These are phyloP conservation scores for Raphanus hybrid DNA, from an alignment of 441 rosid species.

Conservation along the genomic window DNA sequence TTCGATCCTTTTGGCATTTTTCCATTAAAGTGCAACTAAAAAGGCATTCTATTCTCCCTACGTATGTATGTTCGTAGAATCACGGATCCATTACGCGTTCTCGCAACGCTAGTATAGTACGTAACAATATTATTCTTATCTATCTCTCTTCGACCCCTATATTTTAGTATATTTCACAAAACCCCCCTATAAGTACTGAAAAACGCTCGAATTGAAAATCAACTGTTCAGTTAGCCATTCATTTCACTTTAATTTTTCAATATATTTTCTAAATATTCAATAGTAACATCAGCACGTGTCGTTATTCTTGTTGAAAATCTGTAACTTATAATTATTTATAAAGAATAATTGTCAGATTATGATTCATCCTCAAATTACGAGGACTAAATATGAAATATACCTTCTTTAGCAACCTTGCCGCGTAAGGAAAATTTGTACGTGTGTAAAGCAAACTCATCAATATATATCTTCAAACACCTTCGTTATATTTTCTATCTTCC, in stretches of 20 bases:
- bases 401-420: constrained; percentile 27
- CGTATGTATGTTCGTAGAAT: constrained; percentile 24
- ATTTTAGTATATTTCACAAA: neutral
- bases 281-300: neutral
- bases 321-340: neutral
- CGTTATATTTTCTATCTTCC: neutral
- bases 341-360: neutral
- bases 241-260: neutral
- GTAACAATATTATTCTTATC: constrained; percentile 14
- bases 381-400: constrained; percentile 18
- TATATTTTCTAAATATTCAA: neutral
- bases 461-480: constrained; percentile 4
- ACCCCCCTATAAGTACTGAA: neutral
- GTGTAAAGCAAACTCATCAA: constrained; percentile 13
- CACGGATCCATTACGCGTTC: constrained; percentile 34
- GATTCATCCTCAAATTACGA: neutral
- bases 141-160: constrained; percentile 8
- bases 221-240: neutral
- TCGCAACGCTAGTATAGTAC: constrained; percentile 31
- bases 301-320: neutral
- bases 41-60: neutral
- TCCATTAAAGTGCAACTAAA: constrained; percentile 7
- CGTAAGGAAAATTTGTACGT: constrained; percentile 23
- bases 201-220: neutral
- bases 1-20: constrained; percentile 38